phyloP scores from a whole-genome alignment of 129 eudicot species.

The Chrysanthemum seticuspe region DNA sequence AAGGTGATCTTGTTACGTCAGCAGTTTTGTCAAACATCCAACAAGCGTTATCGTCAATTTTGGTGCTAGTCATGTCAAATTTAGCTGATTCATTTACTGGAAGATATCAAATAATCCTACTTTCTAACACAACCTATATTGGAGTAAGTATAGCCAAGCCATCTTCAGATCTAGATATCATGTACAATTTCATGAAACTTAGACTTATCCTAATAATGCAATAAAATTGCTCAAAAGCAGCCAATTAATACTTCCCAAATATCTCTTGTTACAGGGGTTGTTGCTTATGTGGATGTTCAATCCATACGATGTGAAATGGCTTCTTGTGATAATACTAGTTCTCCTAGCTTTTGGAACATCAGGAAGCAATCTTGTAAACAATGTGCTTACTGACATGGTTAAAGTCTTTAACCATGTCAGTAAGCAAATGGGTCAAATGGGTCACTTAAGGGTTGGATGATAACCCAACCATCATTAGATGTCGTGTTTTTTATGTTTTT shows the following conservation, averaged over 20 bases:
- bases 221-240: not conserved
- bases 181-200: too few species aligned
- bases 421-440: too few species aligned
- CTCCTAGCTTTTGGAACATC: slow-evolving; percentile 31
- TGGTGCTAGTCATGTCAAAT: slow-evolving; percentile 18
- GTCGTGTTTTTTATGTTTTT: too few species aligned
- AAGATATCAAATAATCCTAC: slow-evolving; percentile 6
- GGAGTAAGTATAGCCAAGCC: slow-evolving; percentile 9
- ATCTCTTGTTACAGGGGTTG: slow-evolving; percentile 12
- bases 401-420: too few species aligned
- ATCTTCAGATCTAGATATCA: not conserved
- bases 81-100: slow-evolving; percentile 7
- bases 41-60: slow-evolving; percentile 11
- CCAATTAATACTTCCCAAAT: not conserved
- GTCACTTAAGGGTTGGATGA: too few species aligned
- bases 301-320: slow-evolving; percentile 30
- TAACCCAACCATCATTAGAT: too few species aligned
- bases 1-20: not conserved
- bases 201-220: too few species aligned
- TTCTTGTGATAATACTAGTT: slow-evolving; percentile 11
- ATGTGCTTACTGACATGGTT: slow-evolving; percentile 10
- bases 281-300: slow-evolving; percentile 26
- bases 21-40: slow-evolving; percentile 17
- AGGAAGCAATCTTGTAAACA: slow-evolving; percentile 2
- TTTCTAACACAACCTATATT: slow-evolving; percentile 11